These are phyloP conservation scores for Rheum nobile DNA, from an alignment of 148 eudicot genomes.

Conservation along the genomic window DNA sequence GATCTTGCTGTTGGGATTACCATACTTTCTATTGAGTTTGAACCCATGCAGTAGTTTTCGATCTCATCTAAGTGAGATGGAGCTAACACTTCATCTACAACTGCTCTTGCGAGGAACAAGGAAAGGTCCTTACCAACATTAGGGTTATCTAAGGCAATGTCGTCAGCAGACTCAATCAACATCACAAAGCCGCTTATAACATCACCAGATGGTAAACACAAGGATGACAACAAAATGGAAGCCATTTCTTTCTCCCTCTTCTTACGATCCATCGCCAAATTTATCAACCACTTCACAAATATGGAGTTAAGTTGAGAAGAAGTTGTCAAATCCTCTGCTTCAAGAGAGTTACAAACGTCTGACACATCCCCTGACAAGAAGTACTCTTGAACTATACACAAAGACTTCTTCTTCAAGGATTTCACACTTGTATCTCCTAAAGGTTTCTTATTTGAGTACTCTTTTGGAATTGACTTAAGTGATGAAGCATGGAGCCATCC, in stretches of 20 bases:
- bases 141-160: conserved; percentile 43
- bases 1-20: conserved; percentile 36
- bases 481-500: conserved; percentile 52
- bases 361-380: conserved; percentile 36
- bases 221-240: conserved; percentile 43
- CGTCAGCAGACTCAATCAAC: conserved; percentile 47
- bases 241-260: conserved; percentile 60
- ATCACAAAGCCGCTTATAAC: conserved; percentile 33
- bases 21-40: conserved; percentile 22
- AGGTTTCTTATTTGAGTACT: conserved; percentile 1
- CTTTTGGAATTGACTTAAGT: conserved; percentile 19
- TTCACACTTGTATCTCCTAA: conserved; percentile 20
- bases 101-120: conserved; percentile 40
- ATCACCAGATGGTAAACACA: conserved; percentile 36
- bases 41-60: conserved; percentile 16
- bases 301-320: conserved; percentile 29
- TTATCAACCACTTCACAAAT: conserved; percentile 40
- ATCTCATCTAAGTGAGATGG: conserved; percentile 42
- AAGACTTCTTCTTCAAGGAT: conserved; percentile 32
- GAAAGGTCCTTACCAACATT: conserved; percentile 37
- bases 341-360: conserved; percentile 30
- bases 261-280: conserved; percentile 47
- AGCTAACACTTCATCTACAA: conserved; percentile 44
- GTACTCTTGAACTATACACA: conserved; percentile 34
- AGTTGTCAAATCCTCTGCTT: conserved; percentile 15